These are phyloP conservation scores for Neurospora cerealis DNA, from an alignment of 495 filamentous ascomycete species.

Conservation along the genomic window DNA sequence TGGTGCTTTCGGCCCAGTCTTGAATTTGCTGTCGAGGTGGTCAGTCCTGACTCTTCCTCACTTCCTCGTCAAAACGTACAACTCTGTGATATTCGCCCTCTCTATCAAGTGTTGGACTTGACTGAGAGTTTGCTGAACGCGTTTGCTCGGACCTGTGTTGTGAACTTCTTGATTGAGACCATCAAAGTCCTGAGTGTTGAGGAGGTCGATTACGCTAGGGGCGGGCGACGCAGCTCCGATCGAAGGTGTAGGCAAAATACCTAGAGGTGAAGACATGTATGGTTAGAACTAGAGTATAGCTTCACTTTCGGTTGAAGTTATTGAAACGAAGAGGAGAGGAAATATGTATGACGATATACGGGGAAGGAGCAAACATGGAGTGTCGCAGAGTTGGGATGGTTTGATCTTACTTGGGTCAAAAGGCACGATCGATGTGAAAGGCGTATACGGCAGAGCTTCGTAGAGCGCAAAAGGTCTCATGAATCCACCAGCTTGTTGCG, in stretches of 20 bases:
- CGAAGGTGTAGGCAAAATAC: conserved; percentile 61
- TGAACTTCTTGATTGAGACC: conserved; percentile 43
- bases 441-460: conserved; percentile 85
- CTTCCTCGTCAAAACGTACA: conserved; percentile 39
- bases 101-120: conserved; percentile 63
- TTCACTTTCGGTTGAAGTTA: background rate
- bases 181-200: conserved; percentile 35
- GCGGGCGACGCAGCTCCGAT: conserved; percentile 42
- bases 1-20: conserved; percentile 30
- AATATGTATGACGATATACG: background rate
- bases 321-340: background rate
- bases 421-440: conserved; percentile 79
- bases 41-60: background rate
- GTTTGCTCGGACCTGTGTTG: conserved; percentile 25
- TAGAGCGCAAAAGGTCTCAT: conserved; percentile 47
- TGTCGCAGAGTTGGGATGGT: background rate
- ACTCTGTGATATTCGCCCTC: conserved; percentile 58
- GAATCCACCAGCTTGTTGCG: background rate
- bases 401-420: conserved; percentile 63
- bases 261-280: conserved; percentile 26
- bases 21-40: conserved; percentile 54
- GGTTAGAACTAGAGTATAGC: conserved; percentile 4
- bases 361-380: background rate
- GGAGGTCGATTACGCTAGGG: conserved; percentile 30
- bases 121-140: conserved; percentile 41